A percentile compares a stretch with the other conserved stretches of the same genome.
phyloP scores from a whole-genome alignment of 116 monocot genomes.

The Dioscorea cayenensis region DNA sequence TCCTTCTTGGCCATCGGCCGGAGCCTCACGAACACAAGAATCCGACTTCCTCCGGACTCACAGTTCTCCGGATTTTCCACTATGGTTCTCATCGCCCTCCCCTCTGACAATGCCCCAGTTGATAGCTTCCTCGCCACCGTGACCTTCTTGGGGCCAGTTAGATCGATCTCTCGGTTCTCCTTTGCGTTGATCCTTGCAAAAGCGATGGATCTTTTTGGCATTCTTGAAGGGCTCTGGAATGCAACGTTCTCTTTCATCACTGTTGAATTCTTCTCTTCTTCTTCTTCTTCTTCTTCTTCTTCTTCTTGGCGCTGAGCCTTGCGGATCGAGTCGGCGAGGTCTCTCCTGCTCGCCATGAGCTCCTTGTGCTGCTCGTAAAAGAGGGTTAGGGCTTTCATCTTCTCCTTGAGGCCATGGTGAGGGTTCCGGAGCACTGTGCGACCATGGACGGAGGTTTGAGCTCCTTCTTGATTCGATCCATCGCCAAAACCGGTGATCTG shows the following conservation, averaged over 20 bases:
- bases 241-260: slow-evolving; percentile 35
- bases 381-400: slow-evolving; percentile 81
- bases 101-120: slow-evolving; percentile 21
- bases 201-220: slow-evolving; percentile 10
- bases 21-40: slow-evolving; percentile 83
- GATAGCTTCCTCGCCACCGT: slow-evolving; percentile 39
- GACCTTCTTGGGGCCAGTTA: slow-evolving; percentile 34
- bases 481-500: slow-evolving; percentile 37
- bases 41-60: slow-evolving; percentile 36
- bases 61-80: slow-evolving; percentile 10
- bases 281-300: too few species aligned
- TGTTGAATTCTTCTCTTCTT: background rate
- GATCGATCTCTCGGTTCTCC: slow-evolving; percentile 35
- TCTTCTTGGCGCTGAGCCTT: too few species aligned
- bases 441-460: background rate
- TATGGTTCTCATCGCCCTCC: slow-evolving; percentile 13
- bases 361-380: slow-evolving; percentile 85
- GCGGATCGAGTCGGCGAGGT: background rate
- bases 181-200: slow-evolving; percentile 25
- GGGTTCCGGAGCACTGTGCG: slow-evolving; percentile 28
- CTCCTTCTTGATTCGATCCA: slow-evolving; percentile 6
- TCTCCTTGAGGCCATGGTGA: slow-evolving; percentile 86
- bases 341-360: slow-evolving; percentile 22
- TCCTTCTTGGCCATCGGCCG: slow-evolving; percentile 91
- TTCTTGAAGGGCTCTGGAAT: slow-evolving; percentile 2